Evolutionary conservation across 2,329 filamentous ascomycete species (phyloP).

Genomic region (Magnaporthiopsis poae): DNA sequence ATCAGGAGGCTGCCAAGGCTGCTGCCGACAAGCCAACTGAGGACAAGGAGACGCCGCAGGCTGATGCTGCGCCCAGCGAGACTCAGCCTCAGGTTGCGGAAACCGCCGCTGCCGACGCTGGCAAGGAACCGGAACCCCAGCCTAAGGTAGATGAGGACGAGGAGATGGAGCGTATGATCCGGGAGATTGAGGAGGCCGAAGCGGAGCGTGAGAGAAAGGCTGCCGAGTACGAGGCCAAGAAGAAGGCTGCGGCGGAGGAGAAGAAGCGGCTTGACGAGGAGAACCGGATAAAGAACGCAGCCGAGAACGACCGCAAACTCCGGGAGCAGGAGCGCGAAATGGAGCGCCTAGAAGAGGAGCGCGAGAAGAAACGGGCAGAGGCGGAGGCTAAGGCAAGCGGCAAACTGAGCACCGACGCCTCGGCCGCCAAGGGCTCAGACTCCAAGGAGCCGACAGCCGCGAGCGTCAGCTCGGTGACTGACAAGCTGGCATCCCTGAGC

Average conservation of each 20-base stretch:
- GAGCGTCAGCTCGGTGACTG: constrained; percentile 30
- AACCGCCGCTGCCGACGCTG: constrained; percentile 1
- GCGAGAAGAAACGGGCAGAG: constrained; percentile 45
- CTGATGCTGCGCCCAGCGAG: constrained; percentile 3
- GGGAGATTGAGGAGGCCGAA: constrained; percentile 18
- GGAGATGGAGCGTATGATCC: constrained; percentile 16
- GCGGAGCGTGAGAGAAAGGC: constrained; percentile 13
- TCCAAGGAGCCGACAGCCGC: constrained; percentile 32
- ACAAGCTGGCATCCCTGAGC: constrained; percentile 44
- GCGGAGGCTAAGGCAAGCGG: constrained; percentile 39
- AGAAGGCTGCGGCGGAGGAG: constrained; percentile 11
- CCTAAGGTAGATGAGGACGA: constrained; percentile 31
- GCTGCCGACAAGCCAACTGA: neutral
- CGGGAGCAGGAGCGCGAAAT: constrained; percentile 64
- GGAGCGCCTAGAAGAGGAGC: constrained; percentile 63
- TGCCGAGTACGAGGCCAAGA: constrained; percentile 13
- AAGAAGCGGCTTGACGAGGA: constrained; percentile 13
- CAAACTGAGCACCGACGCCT: constrained; percentile 41
- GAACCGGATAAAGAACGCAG: constrained; percentile 11
- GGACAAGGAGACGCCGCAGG: constrained; percentile 4
- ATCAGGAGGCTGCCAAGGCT: neutral
- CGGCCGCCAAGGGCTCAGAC: constrained; percentile 32
- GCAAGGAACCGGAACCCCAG: constrained; percentile 29
- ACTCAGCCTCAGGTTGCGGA: constrained; percentile 3
- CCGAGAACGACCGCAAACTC: constrained; percentile 40